Base-by-base conservation (phyloP, 345 rosid genomes). In the Pseudoturritis turrita region DNA sequence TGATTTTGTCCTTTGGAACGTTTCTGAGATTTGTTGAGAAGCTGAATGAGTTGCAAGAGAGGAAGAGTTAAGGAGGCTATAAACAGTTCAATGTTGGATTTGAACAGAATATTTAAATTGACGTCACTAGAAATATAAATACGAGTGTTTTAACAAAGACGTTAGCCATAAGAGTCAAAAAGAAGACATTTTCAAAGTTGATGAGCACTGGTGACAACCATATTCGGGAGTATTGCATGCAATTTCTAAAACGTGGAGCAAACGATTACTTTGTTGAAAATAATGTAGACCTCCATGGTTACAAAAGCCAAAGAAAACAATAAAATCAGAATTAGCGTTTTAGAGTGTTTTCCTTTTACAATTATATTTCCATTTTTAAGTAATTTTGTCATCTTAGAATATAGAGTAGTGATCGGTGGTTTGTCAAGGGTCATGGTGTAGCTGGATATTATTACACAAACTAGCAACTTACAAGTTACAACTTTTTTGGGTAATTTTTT, bases 11-110 rank as follows among this genome's bases (percentile, higher is more conserved):
- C 47, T 50, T 65, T 57, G 11, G 45, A 57, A 41, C 29, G 76
- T 62, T 53, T 53, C 21, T 29, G 21, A 51, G 13, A 6, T 69
- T 15, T 35, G 73, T 68, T 28, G 71, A 70, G 59, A 59, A 62
- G 43, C 22, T 72, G 71, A 43, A 23, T 74, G 67, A 47, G 67
- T 65, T 74, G 60, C 51, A 57, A 53, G 37, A 56, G 72, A 65
- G 37, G 37, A 33, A 57, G 77, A 73, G 39, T 3, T 1, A 39
- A 29, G 44, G 18, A 57, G 53, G 36, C 13, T 72, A 71, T 66
- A 66, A 14, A 49, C 62, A 47, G 15, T 64, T 22, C 52, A 65
- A 29, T 35, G 37, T 39, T 31, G 26, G 15, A 25, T 45, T 65
- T 65, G 77, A 73, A 45, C 13, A 49, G 17, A 39, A 35, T 58